Base-by-base conservation (phyloP, 768 basidiomycete genomes). In the Sutorius australiensis region DNA sequence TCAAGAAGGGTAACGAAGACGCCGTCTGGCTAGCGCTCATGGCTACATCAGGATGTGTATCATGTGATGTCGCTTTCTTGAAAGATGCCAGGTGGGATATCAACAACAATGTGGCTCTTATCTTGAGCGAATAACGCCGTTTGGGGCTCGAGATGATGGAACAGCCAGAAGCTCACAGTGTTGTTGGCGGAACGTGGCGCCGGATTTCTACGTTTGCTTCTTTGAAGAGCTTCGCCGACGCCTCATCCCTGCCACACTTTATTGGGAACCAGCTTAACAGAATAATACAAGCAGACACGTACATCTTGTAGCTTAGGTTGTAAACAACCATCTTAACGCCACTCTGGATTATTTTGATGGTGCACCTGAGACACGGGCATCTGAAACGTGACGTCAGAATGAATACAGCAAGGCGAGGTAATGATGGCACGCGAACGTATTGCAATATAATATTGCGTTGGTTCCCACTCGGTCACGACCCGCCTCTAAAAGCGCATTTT, bases 301-400 rank as follows among this genome's bases (percentile, higher is more conserved):
- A 92, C 97, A 98, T 92, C 77, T 92, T 93, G 72, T 99, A 99
- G 47, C 85, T 84, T 50, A 98, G 73, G 67, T 94, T 95, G 67
- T 98, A 99, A 5, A 98, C 90, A 4, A 99, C 95, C 52, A 85
- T 86, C 54, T 81, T 85, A 17, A 98, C 87, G 0, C 95, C 95
- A 19, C 86, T 88, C 65, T 99, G 95, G 27, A 98, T 94, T 59
- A 98, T 98, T 69, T 98, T 98, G 71, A 98, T 85, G 0, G 95
- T 92, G 66, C 97, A 99, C 58, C 81, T 85, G n/a, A 98, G 75
- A 67, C 97, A 99, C 0, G 97, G 97, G 62, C 97, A 99, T n/a
- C 95, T 98, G 64, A 16, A 38, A 34, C 37, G 21, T 43, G 38
- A 39, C 40, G 46, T 53, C 50, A 48, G 28, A 38, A 48, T 30